Evolutionary conservation across 169 alveolate species (phyloP), one percentile per base, ranked within the genome.

Genomic region (Eimeria brunetti): DNA sequence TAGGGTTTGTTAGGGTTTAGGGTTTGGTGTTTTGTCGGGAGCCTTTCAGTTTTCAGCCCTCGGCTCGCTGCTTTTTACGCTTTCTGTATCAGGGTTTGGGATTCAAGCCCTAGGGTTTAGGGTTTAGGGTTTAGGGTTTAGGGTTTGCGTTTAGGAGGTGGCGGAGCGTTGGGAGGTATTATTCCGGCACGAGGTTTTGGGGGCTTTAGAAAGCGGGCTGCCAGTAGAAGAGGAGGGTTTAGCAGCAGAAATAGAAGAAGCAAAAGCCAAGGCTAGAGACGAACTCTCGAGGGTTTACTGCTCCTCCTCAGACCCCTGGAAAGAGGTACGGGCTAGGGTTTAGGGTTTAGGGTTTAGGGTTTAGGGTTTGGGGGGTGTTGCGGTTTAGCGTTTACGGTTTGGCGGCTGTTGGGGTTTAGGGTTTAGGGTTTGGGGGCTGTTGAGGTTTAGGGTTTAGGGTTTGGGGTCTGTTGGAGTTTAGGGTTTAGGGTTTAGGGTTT

Each of bases 161-260:
- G 60, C 64, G 56, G 36, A 67, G 24, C 78, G 80, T 27, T 88
- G 94, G 94, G 80, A 67, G 71, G 44, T n/a, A n/a, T 41, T 75
- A 16, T 88, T 62, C 30, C 51, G 75, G 22, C 85, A 62, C 16
- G 94, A 88, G 38, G 94, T 88, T 36, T 18, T 88, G 33, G n/a
- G 88, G 12, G n/a, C 71, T n/a, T 33, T 88, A 3, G 67, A 41
- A 12, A 49, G 53, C 22, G 46, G 76, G 12, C 81, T 88, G 56
- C 94, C 94, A 33, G 86, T 88, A 14, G 94, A 88, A 11, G 94
- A 88, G 41, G 94, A 88, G n/a, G 58, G 33, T 27, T 69, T 88
- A 14, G 67, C 6, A 3, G 38, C 58, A 20, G 49, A 36, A 12
- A 14, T 75, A 2, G 58, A 67, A 30, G 53, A 88, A 53, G 80